phyloP scores from a whole-genome alignment of 257 asterid species.

The Lycium barbarum region DNA sequence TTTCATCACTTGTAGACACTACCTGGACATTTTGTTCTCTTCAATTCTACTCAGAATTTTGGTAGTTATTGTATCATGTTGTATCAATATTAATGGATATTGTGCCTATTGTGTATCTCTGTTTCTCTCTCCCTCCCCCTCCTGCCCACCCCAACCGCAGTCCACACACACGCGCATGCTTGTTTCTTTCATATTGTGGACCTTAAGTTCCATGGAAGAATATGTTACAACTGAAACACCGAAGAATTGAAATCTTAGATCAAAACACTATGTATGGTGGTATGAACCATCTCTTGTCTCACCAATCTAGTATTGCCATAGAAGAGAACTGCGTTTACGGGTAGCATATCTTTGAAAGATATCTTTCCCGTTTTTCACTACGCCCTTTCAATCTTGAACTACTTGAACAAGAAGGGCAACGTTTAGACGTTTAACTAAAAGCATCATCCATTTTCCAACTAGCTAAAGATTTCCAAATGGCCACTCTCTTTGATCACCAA shows the following conservation, averaged over 20 bases:
- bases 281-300: too few relatives aligned
- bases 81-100: conserved; percentile 26
- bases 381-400: too few relatives aligned
- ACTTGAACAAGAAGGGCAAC: neutral
- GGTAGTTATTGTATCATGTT: conserved; percentile 25
- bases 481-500: neutral
- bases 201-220: too few relatives aligned
- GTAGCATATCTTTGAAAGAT: too few relatives aligned
- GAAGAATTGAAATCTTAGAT: too few relatives aligned
- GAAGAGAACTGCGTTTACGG: too few relatives aligned
- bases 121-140: neutral
- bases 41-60: conserved; percentile 29
- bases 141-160: too few relatives aligned
- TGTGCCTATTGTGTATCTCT: conserved; percentile 2
- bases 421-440: neutral
- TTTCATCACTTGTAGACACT: neutral
- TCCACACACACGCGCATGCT: neutral
- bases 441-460: neutral
- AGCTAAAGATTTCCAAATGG: neutral
- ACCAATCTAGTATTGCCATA: too few relatives aligned
- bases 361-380: too few relatives aligned
- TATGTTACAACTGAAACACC: too few relatives aligned
- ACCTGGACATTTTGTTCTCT: conserved; percentile 21
- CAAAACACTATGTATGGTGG: too few relatives aligned
- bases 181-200: neutral